Evolutionary conservation across 1,284 basidiomycete species (phyloP), one percentile per base, ranked within the genome.

Genomic region (Mycena citricolor): DNA sequence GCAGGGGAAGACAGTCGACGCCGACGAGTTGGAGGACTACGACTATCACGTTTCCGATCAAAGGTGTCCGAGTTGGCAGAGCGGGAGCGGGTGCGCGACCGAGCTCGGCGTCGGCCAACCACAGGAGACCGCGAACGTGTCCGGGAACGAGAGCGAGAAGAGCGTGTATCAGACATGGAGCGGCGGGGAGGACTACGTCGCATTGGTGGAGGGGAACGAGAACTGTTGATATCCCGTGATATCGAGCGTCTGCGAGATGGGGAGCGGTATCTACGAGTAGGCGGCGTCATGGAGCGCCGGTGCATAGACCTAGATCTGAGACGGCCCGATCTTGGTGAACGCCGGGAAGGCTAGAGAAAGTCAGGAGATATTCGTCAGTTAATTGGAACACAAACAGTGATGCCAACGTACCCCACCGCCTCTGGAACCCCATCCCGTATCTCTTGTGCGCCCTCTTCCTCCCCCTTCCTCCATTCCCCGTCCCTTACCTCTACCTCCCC

Each of bases 401-500:
- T 82, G 79, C 10, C 82, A 78, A 13, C 78, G 74, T 8, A 84
- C 83, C 57, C 62, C 59, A 23, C 66, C 61, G 33, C 67, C 65
- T 44, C 71, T 25, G 42, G 58, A 42, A 37, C 64, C 61, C 60
- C 66, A 66, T 8, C 71, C 65, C 34, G 61, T 59, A 46, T 71
- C 69, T 7, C 71, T 61, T 23, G 37, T 35, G 39, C 65, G 57
- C 29, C 58, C 61, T 26, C 65, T 55, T 2, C 62, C 64, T 24
- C 70, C 64, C 36, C 17, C 39, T 42, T 5, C 37, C 37, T 8
- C 44, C 32, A 14, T 37, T 35, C 14, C 6, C 24, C 33, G 16
- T 44, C 42, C 12, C 26, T n/a, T 68, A 23, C 76, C 70, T 10
- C 76, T 68, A 19, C 73, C 66, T 5, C 68, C 68, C 5, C 70